Conservation (phyloP, 768 basidiomycete genomes). For the Mycena epipterygia region DNA sequence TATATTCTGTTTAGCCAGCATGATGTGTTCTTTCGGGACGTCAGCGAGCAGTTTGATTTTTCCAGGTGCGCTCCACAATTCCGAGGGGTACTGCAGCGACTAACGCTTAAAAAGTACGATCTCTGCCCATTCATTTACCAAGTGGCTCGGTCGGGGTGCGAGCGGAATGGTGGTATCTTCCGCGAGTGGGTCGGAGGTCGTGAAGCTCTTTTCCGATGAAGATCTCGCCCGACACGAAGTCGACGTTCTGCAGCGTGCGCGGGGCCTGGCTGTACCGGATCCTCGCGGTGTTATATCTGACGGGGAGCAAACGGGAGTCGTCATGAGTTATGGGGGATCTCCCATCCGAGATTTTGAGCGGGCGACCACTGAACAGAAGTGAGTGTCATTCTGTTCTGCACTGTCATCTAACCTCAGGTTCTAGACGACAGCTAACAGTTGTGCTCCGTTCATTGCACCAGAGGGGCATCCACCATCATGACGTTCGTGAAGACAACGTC, state of each 20-base stretch:
- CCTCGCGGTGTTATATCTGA: too few relatives aligned
- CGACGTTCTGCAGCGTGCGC: too few relatives aligned
- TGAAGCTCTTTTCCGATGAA: too few relatives aligned
- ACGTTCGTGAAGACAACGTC: background rate
- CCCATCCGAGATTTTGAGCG: background rate
- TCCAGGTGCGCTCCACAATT: background rate
- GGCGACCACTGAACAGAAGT: background rate
- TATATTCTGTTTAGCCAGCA: background rate
- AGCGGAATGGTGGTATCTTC: too few relatives aligned
- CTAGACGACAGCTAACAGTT: background rate
- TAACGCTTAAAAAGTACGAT: too few relatives aligned
- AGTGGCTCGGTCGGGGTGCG: too few relatives aligned
- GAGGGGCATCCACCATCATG: background rate
- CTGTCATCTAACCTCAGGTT: too few relatives aligned
- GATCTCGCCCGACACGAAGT: too few relatives aligned
- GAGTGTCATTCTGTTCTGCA: too few relatives aligned
- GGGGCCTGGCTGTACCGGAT: too few relatives aligned
- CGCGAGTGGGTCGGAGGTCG: too few relatives aligned
- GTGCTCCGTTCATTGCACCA: background rate
- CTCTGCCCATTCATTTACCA: too few relatives aligned
- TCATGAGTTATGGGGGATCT: slow-evolving; percentile 1
- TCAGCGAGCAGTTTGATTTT: background rate
- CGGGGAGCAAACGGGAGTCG: background rate
- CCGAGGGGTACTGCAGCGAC: background rate
- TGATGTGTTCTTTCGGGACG: background rate